Evolutionary conservation across 768 basidiomycete species (phyloP), one percentile per base, ranked within the genome.

Genomic region (Coprinopsis sp.): DNA sequence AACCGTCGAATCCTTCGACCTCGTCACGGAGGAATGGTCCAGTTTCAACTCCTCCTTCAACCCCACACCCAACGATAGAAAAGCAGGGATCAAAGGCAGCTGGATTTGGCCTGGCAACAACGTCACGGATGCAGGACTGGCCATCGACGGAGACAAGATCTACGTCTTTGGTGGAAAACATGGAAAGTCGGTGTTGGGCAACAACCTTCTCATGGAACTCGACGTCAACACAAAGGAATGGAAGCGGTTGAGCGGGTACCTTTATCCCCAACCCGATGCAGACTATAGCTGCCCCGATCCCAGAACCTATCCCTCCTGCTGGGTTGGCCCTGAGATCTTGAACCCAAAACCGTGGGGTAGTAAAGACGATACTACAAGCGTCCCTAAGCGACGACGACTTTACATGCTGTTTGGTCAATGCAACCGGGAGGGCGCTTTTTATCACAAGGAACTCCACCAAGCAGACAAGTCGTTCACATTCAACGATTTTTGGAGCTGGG

Each of bases 401-500:
- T 25, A 52, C n/a, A n/a, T n/a, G n/a, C n/a, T 69, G 50, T 66
- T 55, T 37, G 70, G 70, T 14, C 54, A 63, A 30, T 62, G 60
- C 21, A 62, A 67, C 44, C 62, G 69, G n/a, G 33, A 55, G 27
- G 60, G 46, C 8, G 66, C 64, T 12, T 42, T 45, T n/a, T 46
- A 65, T 34, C 40, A 37, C 10, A 30, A 50, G 1, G 54, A 64
- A 37, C 51, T 52, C 1, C 60, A 64, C 18, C 60, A 54, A 10
- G 51, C 46, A 3, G n/a, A 1, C 7, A 34, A 46, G 6, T 58
- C 52, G 3, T 58, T 59, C 50, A 54, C 51, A 3, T 63, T 63
- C 46, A 57, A 57, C 22, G 67, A 68, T 48, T 43, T 64, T 37
- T 69, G 66, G 67, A 62, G 59, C 44, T 69, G 62, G 62, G 57